A percentile compares a stretch with the other conserved stretches of the same genome.
Evolutionary conservation across 1,139 yeast genomes (phyloP).

Genomic region (Debaryomyces sp.): DNA sequence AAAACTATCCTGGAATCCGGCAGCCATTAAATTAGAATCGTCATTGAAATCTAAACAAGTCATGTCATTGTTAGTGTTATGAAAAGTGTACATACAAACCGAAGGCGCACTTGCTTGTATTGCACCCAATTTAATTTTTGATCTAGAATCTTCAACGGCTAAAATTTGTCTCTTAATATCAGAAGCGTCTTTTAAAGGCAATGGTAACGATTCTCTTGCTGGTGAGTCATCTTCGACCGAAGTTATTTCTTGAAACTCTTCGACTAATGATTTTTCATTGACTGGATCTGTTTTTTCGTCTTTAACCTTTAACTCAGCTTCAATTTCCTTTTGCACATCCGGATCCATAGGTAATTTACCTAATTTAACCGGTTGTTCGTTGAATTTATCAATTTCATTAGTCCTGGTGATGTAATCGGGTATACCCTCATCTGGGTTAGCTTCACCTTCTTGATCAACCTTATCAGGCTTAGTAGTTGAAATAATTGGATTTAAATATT

Average conservation of each 20-base stretch:
- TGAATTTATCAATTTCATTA: conserved; percentile 58
- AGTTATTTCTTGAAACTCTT: conserved; percentile 53
- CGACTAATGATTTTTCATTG: conserved; percentile 45
- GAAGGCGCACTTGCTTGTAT: conserved; percentile 87
- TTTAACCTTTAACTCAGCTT: conserved; percentile 75
- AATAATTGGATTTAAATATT: conserved; percentile 73
- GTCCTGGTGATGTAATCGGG: conserved; percentile 54
- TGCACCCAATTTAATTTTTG: conserved; percentile 61
- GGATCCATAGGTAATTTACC: conserved; percentile 87
- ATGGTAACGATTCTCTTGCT: conserved; percentile 70
- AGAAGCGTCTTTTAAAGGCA: conserved; percentile 78
- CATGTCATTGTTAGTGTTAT: conserved; percentile 87
- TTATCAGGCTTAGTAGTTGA: conserved; percentile 50
- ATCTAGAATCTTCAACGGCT: conserved; percentile 79
- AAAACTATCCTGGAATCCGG: conserved; percentile 91
- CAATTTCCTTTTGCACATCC: conserved; percentile 82
- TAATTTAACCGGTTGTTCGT: conserved; percentile 72
- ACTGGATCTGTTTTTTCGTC: conserved; percentile 56
- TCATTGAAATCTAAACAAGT: conserved; percentile 84
- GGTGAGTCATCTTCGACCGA: conserved; percentile 69
- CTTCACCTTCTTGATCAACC: conserved; percentile 49
- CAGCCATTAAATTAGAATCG: conserved; percentile 86
- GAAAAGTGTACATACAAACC: conserved; percentile 98
- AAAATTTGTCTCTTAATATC: conserved; percentile 81
- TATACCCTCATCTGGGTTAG: conserved; percentile 65